These are phyloP conservation scores for Allodekkera sacchari DNA, from an alignment of 805 yeast genomes.

Conservation along the genomic window DNA sequence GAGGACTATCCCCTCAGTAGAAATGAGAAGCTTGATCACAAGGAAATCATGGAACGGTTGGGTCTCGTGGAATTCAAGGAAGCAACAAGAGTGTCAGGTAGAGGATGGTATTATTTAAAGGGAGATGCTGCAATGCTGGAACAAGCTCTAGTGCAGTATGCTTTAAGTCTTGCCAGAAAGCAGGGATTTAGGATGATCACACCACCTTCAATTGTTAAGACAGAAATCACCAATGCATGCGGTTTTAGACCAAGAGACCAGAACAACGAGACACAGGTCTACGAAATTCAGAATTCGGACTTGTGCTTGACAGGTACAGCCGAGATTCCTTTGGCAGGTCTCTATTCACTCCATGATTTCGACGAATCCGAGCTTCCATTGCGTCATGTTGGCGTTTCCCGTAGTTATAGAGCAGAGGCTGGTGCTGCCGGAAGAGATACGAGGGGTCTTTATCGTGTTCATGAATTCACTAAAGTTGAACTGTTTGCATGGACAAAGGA, in stretches of 20 bases:
- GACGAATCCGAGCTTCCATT: constrained; percentile 35
- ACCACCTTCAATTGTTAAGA: constrained; percentile 82
- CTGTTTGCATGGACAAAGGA: constrained; percentile 65
- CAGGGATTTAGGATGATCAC: constrained; percentile 61
- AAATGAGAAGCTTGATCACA: constrained; percentile 45
- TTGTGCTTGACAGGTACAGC: constrained; percentile 88
- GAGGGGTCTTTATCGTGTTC: constrained; percentile 86
- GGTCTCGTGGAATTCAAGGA: constrained; percentile 59
- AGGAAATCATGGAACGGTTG: constrained; percentile 57
- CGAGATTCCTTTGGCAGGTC: constrained; percentile 87
- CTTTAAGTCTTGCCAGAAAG: constrained; percentile 55
- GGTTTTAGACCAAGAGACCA: constrained; percentile 92
- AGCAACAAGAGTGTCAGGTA: constrained; percentile 71
- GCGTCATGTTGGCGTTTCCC: constrained; percentile 68
- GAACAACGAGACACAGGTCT: constrained; percentile 79
- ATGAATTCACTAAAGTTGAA: constrained; percentile 94
- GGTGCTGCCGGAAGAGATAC: constrained; percentile 95
- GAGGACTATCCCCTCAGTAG: constrained; percentile 13
- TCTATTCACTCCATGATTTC: constrained; percentile 41
- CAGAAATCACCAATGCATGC: constrained; percentile 76
- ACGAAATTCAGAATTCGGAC: constrained; percentile 35
- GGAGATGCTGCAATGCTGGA: constrained; percentile 86
- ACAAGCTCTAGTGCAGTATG: constrained; percentile 80
- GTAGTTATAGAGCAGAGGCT: constrained; percentile 93
- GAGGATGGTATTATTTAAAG: constrained; percentile 80